Evolutionary conservation across 495 filamentous ascomycete species (phyloP).

Genomic region (Penicillium crystallinum): DNA sequence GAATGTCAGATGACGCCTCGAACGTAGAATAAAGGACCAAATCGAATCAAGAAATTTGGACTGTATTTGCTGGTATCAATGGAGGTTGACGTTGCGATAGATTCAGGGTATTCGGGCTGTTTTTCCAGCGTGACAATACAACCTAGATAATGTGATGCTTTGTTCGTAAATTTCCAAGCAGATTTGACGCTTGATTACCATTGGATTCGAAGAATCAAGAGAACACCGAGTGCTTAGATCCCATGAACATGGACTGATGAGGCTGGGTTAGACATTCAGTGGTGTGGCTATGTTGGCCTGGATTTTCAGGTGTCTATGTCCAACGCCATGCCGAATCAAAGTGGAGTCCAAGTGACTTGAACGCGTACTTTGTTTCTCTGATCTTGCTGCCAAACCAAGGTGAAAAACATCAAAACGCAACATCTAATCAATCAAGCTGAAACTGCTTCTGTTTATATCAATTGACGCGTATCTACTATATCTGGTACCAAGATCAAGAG

Average conservation of each 20-base stretch:
- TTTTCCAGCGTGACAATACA: no score
- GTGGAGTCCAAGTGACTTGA: slow-evolving; percentile 1
- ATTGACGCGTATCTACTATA: neutral
- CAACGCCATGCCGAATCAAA: neutral
- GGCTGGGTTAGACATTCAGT: neutral
- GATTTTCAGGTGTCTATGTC: neutral
- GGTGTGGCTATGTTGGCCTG: neutral
- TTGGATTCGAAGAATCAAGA: neutral
- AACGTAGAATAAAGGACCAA: no score
- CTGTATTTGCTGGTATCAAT: no score
- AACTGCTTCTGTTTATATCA: neutral
- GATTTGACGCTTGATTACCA: neutral
- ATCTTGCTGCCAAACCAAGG: neutral
- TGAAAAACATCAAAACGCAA: neutral
- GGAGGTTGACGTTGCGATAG: no score
- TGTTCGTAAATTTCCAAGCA: neutral
- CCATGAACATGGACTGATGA: neutral
- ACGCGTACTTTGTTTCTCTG: neutral
- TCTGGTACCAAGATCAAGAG: slow-evolving; percentile 3
- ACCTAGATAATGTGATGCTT: no score
- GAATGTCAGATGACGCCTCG: neutral
- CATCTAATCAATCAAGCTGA: neutral
- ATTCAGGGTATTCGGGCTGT: no score
- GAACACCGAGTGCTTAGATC: neutral
- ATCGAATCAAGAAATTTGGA: no score